Percentiles rank a stretch among this genome's conserved stretches.
These are phyloP conservation scores for Miamiensis avidus DNA, from an alignment of 169 alveolate genomes.

Conservation along the genomic window DNA sequence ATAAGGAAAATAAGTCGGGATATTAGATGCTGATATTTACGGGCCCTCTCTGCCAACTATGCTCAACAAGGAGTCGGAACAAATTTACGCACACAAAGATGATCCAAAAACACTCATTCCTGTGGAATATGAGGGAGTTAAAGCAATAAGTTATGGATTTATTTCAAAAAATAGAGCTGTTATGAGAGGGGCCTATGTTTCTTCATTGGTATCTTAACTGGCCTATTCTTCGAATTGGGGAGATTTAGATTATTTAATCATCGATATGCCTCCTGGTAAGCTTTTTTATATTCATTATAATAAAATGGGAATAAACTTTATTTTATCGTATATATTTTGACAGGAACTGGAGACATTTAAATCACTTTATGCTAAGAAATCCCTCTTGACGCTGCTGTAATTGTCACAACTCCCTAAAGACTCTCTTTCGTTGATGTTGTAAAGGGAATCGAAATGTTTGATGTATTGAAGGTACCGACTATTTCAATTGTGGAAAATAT, in stretches of 20 bases:
- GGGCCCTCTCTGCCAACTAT: constrained; percentile 96
- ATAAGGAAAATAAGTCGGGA: constrained; percentile 92
- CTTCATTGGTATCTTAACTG: constrained; percentile 91
- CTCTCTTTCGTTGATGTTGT: constrained; percentile 92
- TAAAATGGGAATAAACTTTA: too few species aligned
- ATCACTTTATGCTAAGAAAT: constrained; percentile 94
- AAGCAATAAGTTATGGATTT: constrained; percentile 92
- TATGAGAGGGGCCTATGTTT: constrained; percentile 95
- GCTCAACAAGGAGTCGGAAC: constrained; percentile 74
- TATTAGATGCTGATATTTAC: constrained; percentile 95
- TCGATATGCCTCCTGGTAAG: constrained; percentile 99
- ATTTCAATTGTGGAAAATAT: constrained; percentile 94
- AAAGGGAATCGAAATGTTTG: constrained; percentile 94
- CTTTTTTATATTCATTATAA: too few species aligned
- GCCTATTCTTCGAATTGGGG: constrained; percentile 96
- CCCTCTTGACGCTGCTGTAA: constrained; percentile 88
- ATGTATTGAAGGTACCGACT: constrained; percentile 91
- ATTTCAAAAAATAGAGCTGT: constrained; percentile 81
- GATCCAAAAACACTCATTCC: constrained; percentile 68
- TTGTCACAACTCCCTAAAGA: constrained; percentile 96
- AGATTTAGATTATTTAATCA: constrained; percentile 94
- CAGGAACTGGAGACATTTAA: constrained; percentile 99
- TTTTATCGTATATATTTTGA: too few species aligned
- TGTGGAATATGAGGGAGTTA: constrained; percentile 85
- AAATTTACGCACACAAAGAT: constrained; percentile 60